These are phyloP conservation scores for Nicotiana tabacum DNA, from an alignment of 257 asterid species.

Conservation along the genomic window DNA sequence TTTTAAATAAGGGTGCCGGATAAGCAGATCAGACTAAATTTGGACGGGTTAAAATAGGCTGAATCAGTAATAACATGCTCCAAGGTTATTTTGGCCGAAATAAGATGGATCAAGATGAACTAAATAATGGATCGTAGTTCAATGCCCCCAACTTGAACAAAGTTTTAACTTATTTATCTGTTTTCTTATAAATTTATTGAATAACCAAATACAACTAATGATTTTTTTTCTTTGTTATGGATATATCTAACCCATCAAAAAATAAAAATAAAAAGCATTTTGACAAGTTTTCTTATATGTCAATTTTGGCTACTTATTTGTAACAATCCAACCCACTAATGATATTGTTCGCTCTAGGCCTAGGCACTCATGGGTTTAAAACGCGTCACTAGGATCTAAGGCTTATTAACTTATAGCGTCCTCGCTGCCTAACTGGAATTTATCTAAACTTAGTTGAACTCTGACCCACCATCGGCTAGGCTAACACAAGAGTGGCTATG, in stretches of 20 bases:
- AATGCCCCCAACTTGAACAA: not conserved
- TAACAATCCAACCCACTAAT: too few species aligned
- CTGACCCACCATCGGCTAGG: too few species aligned
- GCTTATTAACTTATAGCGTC: too few species aligned
- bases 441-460: too few species aligned
- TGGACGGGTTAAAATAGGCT: not conserved
- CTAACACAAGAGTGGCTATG: too few species aligned
- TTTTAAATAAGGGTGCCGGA: not conserved
- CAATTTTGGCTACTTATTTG: not conserved
- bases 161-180: not conserved
- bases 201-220: not conserved
- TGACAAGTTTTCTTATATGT: not conserved
- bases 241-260: not conserved
- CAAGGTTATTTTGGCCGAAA: not conserved
- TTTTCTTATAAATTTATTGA: not conserved
- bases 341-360: too few species aligned
- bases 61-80: fast-evolving
- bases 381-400: too few species aligned
- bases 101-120: not conserved
- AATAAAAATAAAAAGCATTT: not conserved
- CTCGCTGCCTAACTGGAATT: too few species aligned
- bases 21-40: not conserved
- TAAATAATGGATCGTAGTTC: too few species aligned
- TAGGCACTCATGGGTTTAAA: too few species aligned
- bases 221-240: not conserved